These are phyloP conservation scores for Ceratobasidium sp. DNA, from an alignment of 1,284 basidiomycete species.

Conservation along the genomic window DNA sequence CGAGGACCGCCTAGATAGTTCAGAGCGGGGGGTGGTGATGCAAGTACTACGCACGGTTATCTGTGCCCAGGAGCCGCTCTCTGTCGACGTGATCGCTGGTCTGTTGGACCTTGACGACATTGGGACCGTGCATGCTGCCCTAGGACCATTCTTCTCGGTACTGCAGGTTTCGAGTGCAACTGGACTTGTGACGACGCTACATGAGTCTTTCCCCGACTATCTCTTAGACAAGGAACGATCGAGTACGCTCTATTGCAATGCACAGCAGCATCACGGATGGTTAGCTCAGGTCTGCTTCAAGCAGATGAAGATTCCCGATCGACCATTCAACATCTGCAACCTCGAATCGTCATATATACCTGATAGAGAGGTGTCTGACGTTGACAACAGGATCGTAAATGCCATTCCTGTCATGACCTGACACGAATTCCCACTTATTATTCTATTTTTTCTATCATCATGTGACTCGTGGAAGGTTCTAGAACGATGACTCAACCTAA, in stretches of 20 bases:
- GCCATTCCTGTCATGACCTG: no score
- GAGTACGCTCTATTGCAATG: not conserved
- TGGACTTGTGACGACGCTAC: not conserved
- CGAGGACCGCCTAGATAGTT: not conserved
- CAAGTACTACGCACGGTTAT: not conserved
- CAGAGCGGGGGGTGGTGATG: not conserved
- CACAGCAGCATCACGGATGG: no score
- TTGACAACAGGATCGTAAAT: no score
- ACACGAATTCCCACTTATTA: no score
- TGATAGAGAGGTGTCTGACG: no score
- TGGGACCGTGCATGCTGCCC: not conserved
- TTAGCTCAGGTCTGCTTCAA: no score
- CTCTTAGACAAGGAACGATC: not conserved
- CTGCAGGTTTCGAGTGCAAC: not conserved
- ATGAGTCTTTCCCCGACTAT: not conserved
- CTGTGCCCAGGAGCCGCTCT: conserved; percentile 15
- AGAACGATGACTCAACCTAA: no score
- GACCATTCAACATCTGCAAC: no score
- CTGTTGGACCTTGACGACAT: not conserved
- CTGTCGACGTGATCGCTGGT: not conserved
- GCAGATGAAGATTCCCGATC: no score
- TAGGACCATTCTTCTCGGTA: conserved; percentile 11
- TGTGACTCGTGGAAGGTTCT: no score
- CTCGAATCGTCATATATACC: no score
- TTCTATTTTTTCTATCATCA: no score